phyloP scores from a whole-genome alignment of 306 rosid species.

The Dryas drummondii region DNA sequence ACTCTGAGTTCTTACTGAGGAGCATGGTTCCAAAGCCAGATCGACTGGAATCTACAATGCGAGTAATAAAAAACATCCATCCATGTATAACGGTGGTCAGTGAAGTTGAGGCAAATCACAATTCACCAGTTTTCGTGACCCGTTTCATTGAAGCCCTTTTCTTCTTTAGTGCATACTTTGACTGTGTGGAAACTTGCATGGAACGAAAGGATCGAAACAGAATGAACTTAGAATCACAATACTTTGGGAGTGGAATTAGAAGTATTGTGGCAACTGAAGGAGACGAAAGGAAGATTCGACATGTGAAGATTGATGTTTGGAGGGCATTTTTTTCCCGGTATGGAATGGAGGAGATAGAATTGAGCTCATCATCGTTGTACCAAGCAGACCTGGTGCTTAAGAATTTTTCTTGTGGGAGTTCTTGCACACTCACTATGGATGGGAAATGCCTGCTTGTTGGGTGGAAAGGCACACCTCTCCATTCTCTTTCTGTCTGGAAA shows the following conservation, averaged over 20 bases:
- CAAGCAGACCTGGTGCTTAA: constrained; percentile 55
- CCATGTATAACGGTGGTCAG: constrained; percentile 48
- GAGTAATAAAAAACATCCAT: constrained; percentile 37
- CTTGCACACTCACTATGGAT: constrained; percentile 44
- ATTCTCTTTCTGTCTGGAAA: constrained; percentile 61
- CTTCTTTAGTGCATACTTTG: constrained; percentile 54
- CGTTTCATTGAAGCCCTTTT: constrained; percentile 68
- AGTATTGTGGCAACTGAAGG: constrained; percentile 58
- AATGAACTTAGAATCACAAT: constrained; percentile 37
- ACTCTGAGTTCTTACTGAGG: constrained; percentile 26
- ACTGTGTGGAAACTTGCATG: constrained; percentile 51
- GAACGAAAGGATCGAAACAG: constrained; percentile 39
- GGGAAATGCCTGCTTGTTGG: constrained; percentile 44
- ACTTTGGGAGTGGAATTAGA: constrained; percentile 47
- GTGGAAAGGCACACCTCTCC: constrained; percentile 75
- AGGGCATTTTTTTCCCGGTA: constrained; percentile 52
- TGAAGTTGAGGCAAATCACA: constrained; percentile 61
- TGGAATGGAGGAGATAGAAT: constrained; percentile 55
- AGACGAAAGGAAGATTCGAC: constrained; percentile 45
- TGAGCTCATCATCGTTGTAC: constrained; percentile 46
- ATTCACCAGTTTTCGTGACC: constrained; percentile 53
- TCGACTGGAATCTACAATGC: constrained; percentile 50
- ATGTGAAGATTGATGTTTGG: constrained; percentile 67
- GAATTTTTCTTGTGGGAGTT: constrained; percentile 40
- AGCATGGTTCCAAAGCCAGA: constrained; percentile 38